Base-by-base conservation (phyloP, 805 yeast species). In the Candida ascalaphidarum region DNA sequence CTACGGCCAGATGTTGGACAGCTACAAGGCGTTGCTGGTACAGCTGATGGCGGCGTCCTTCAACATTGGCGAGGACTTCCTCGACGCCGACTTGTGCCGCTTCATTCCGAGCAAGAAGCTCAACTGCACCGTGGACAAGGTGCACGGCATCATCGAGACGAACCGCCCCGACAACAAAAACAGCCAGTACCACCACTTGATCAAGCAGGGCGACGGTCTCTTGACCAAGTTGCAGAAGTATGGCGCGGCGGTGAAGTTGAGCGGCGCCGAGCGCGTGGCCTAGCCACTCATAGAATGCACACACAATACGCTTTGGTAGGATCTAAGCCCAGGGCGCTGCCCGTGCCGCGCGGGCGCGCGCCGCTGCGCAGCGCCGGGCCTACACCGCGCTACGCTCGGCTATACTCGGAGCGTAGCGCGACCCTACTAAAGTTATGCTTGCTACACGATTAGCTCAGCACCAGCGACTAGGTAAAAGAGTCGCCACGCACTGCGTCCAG, bases 81-180 rank as follows among this genome's bases (percentile, higher is more conserved):
- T 92, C 46, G 98, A 92, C 55, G 62, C 61, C 30, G 98, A 92
- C 53, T 65, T 92, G 42, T 75, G 95, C 46, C 81, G 78, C 50
- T 85, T 89, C 51, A 85, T 92, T 44, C 95, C 96, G 21, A 88
- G 79, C 56, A 86, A 88, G 52, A 85, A 85, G 58, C 70, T 92
- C 51, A 89, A 88, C 60, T 92, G 98, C 61, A 88, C 92, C 28
- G 85, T 92, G 48, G 98, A 92, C 54, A 75, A 84, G 49, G 97
- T 92, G 28, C 84, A 86, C 54, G 97, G 94, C 10, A 84, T 92
- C 36, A 83, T 92, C 39, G 94, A 84, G 53, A 92, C 98, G 11
- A 92, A 86, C 57, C 72, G 97, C 42, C 96, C 96, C 2, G 98
- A 92, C 54, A 86, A 81, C 61, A 92, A 92, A 60, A 89, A 92